Conservation (phyloP, 768 basidiomycete species). For the Podaxis sp. region DNA sequence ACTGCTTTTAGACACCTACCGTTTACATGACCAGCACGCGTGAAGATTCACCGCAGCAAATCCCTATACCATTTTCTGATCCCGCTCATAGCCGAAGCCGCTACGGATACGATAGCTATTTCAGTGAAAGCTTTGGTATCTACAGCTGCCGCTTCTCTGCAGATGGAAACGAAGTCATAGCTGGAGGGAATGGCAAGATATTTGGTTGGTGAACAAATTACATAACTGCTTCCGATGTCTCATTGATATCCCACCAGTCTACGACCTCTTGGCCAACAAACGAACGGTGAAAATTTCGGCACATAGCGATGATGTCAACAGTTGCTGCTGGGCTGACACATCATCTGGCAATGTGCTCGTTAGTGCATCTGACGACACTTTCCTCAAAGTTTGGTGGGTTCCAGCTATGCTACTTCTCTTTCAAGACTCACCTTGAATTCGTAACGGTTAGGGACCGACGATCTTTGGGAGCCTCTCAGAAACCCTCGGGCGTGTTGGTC, state of each 20-base stretch:
- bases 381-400: conserved; percentile 92
- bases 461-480: conserved; percentile 53
- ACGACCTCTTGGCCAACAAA: conserved; percentile 80
- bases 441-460: conserved; percentile 49
- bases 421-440: conserved; percentile 33
- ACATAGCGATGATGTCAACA: conserved; percentile 90
- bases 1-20: conserved; percentile 52
- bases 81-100: conserved; percentile 34
- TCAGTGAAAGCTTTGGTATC: conserved; percentile 62
- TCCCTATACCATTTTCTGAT: conserved; percentile 61
- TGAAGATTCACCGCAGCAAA: conserved; percentile 60
- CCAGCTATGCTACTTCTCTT: conserved; percentile 38
- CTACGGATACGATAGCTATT: conserved; percentile 33
- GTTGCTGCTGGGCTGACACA: conserved; percentile 94
- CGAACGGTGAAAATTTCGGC: conserved; percentile 86
- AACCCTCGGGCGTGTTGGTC: conserved; percentile 90
- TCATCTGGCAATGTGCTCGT: conserved; percentile 92
- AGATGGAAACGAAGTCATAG: conserved; percentile 93
- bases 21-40: conserved; percentile 75
- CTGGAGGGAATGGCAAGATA: conserved; percentile 83
- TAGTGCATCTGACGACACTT: conserved; percentile 93
- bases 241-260: conserved; percentile 51
- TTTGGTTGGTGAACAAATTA: conserved; percentile 44
- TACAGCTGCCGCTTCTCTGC: conserved; percentile 97
- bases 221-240: conserved; percentile 5